Evolutionary conservation across 108 stramenopile genomes (phyloP), one percentile per base, ranked within the genome.

Genomic region (Pseudonitzschia delicatissima): DNA sequence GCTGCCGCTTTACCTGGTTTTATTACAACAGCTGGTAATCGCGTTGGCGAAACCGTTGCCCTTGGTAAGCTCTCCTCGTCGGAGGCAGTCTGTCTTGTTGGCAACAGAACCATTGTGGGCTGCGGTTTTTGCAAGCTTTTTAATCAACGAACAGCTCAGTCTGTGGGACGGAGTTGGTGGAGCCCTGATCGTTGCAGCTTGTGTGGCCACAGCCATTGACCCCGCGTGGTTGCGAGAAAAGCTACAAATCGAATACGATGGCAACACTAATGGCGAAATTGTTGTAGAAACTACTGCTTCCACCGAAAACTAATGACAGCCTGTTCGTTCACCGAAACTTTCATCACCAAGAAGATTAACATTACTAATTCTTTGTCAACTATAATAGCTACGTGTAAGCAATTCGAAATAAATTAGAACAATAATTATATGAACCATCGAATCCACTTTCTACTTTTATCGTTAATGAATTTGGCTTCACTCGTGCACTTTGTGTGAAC

Each of bases 81-180:
- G 0, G 86, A 90, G 67, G 86, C 88, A 47, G n/a, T 71, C 81
- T 20, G 88, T 90, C 18, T 74, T 90, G 26, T 66, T 90, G 62
- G 83, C 85, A 3, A 84, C 82, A 7, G 88, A 90, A 59, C 85
- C 88, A 0, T 42, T 90, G n/a, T 90, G 85, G 85, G 88, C 85
- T 5, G 83, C 85, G 17, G 57, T 80, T 0, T 87, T 90, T 69
- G 83, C 81, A 9, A 57, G 77, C 4, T 21, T 81, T 11, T 66
- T 77, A 35, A 45, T 86, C 7, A 45, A 55, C 21, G 78, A 82
- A 39, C 39, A 61, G 12, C 74, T 89, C 48, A 70, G 74, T 23
- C n/a, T 57, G 0, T 66, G 72, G 39, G 84, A 88, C 60, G 60
- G 49, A 23, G 74, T 78, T 0, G 87, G 87, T 2, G 84, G 83